phyloP scores from a whole-genome alignment of 495 filamentous ascomycete species.

The Hyaloscypha hepaticicola region DNA sequence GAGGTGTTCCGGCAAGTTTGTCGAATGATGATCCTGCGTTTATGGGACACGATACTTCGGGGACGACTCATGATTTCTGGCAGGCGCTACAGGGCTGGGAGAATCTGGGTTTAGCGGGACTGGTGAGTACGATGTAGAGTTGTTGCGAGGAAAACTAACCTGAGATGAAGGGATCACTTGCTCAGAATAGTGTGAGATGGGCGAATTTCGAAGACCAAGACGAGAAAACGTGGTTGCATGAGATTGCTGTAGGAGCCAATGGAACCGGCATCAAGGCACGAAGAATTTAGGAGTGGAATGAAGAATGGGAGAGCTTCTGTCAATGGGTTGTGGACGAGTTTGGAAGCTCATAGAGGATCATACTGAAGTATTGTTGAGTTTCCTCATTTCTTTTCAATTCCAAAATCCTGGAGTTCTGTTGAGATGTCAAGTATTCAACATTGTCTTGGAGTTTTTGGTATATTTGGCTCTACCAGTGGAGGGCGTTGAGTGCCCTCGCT shows the following conservation, averaged over 20 bases:
- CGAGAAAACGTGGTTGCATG: conserved; percentile 63
- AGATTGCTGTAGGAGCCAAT: conserved; percentile 65
- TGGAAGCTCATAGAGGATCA: conserved; percentile 36
- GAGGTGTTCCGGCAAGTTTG: conserved; percentile 72
- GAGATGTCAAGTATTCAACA: too few relatives aligned
- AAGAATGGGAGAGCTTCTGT: conserved; percentile 85
- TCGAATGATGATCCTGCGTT: conserved; percentile 85
- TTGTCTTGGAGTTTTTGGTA: too few relatives aligned
- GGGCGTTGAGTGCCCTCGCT: too few relatives aligned
- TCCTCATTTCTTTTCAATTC: neutral
- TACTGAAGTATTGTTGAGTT: neutral
- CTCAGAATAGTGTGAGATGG: conserved; percentile 88
- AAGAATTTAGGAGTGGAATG: conserved; percentile 70
- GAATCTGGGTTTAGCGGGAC: conserved; percentile 74
- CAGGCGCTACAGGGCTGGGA: conserved; percentile 63
- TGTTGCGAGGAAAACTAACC: neutral
- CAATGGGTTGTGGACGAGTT: conserved; percentile 82
- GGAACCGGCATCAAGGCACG: conserved; percentile 68
- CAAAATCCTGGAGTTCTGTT: neutral
- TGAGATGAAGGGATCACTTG: conserved; percentile 64
- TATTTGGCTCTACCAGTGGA: too few relatives aligned
- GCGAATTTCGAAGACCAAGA: conserved; percentile 78
- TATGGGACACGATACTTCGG: conserved; percentile 68
- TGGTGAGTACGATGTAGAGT: conserved; percentile 47
- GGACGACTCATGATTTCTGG: conserved; percentile 87